Percentiles rank a stretch among this genome's conserved stretches.
Evolutionary conservation across 1,284 basidiomycete species (phyloP).

Genomic region (Cryptococcus floricola): DNA sequence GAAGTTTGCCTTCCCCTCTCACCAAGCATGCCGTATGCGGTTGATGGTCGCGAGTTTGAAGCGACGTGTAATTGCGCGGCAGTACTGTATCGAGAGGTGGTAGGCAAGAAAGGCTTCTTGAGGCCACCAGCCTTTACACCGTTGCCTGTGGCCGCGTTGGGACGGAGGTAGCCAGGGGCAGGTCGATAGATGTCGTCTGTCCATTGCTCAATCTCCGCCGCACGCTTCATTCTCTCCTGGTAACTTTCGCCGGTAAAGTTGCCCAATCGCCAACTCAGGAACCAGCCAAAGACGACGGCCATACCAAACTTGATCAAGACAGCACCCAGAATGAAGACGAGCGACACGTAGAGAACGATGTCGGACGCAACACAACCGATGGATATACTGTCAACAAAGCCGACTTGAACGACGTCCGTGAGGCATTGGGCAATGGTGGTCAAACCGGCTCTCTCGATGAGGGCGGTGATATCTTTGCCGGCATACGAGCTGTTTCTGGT

Average conservation of each 20-base stretch:
- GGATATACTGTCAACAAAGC: conserved; percentile 88
- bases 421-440: conserved; percentile 72
- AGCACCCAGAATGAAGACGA: conserved; percentile 96
- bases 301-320: conserved; percentile 92
- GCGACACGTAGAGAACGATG: conserved; percentile 89
- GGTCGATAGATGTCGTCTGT: conserved; percentile 92
- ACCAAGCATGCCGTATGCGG: conserved; percentile 60
- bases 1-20: conserved; percentile 27
- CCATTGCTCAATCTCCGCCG: conserved; percentile 92
- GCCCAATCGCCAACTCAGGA: conserved; percentile 89
- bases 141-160: conserved; percentile 53
- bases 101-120: conserved; percentile 64
- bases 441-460: conserved; percentile 62
- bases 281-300: conserved; percentile 97
- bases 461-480: conserved; percentile 80
- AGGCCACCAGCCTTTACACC: conserved; percentile 46
- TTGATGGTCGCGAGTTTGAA: conserved; percentile 59
- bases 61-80: conserved; percentile 63
- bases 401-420: conserved; percentile 77
- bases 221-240: conserved; percentile 86
- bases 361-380: conserved; percentile 95
- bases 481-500: conserved; percentile 67
- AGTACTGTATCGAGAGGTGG: conserved; percentile 75
- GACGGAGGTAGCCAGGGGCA: conserved; percentile 85
- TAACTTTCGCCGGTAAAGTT: conserved; percentile 92